Conservation (phyloP, 306 rosid genomes). For the Citrullus colocynthis region DNA sequence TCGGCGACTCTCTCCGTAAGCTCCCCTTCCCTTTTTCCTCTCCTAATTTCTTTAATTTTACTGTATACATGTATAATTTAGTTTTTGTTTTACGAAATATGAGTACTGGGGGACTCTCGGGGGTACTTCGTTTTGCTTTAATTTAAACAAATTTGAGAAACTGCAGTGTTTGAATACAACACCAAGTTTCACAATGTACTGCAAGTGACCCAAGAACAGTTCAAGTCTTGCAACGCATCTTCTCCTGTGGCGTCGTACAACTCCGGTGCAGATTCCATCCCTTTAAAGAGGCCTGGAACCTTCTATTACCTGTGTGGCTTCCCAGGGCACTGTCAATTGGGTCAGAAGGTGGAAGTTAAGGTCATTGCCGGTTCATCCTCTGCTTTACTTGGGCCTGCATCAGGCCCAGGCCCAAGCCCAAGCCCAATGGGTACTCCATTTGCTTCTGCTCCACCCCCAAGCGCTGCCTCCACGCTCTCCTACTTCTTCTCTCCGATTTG, state of each 20-base stretch:
- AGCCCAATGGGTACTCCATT: background rate
- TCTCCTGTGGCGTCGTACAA: conserved; percentile 1
- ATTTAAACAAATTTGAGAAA: too few relatives aligned
- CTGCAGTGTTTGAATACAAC: conserved; percentile 19
- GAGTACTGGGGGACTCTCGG: background rate
- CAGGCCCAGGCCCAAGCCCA: background rate
- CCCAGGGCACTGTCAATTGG: conserved; percentile 12
- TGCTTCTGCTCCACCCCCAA: background rate
- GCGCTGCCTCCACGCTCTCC: background rate
- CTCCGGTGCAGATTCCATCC: conserved; percentile 12
- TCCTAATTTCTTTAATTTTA: background rate
- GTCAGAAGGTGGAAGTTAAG: conserved; percentile 24
- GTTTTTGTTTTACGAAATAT: too few relatives aligned
- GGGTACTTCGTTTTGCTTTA: too few relatives aligned
- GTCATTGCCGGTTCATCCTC: background rate
- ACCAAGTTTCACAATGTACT: conserved; percentile 8
- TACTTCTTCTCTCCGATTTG: background rate
- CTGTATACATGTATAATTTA: background rate
- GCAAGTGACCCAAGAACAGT: conserved; percentile 15
- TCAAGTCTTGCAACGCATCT: conserved; percentile 9
- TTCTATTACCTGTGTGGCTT: conserved; percentile 23
- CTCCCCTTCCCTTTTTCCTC: background rate
- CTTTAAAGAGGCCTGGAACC: conserved; percentile 7
- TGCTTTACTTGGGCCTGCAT: background rate
- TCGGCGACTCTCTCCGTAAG: conserved; percentile 23